Conservation (phyloP, 768 basidiomycete genomes). For the Mycena chlorophos region DNA sequence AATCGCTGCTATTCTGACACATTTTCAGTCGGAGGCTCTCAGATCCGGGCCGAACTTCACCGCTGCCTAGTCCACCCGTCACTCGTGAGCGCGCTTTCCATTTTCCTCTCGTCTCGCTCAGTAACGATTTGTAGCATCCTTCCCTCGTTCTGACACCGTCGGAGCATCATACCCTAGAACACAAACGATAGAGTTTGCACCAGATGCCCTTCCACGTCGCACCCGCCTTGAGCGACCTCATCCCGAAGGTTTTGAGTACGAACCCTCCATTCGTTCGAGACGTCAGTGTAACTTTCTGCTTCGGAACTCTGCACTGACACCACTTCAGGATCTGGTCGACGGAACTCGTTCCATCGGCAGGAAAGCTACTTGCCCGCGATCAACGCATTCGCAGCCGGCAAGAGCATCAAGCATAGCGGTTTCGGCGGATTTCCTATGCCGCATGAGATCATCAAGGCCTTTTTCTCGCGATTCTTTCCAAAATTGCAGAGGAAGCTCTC, state of each 20-base stretch:
- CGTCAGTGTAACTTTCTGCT: slow-evolving; percentile 9
- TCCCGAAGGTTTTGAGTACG: slow-evolving; percentile 20
- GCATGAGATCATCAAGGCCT: slow-evolving; percentile 47
- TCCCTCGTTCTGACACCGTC: slow-evolving; percentile 40
- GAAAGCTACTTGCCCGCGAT: slow-evolving; percentile 23
- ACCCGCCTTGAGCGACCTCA: slow-evolving; percentile 23
- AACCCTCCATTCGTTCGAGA: slow-evolving; percentile 10
- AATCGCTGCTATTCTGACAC: background rate
- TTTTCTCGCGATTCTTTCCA: slow-evolving; percentile 66
- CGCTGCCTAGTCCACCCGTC: slow-evolving; percentile 34
- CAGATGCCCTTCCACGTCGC: slow-evolving; percentile 29
- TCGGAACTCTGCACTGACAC: background rate
- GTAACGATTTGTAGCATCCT: slow-evolving; percentile 26
- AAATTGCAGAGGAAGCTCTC: slow-evolving; percentile 54
- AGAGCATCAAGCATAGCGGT: slow-evolving; percentile 41
- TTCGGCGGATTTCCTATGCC: slow-evolving; percentile 81
- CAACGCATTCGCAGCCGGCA: slow-evolving; percentile 20
- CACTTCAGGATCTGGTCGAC: slow-evolving; percentile 24
- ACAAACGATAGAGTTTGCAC: slow-evolving; percentile 53
- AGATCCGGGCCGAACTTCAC: slow-evolving; percentile 36
- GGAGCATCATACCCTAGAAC: slow-evolving; percentile 34
- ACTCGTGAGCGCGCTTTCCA: slow-evolving; percentile 30
- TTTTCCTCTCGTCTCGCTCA: background rate
- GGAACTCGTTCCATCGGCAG: slow-evolving; percentile 19
- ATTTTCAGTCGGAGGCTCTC: slow-evolving; percentile 34